Conservation (phyloP, 768 basidiomycete species). For the Multifurca ochricompacta region DNA sequence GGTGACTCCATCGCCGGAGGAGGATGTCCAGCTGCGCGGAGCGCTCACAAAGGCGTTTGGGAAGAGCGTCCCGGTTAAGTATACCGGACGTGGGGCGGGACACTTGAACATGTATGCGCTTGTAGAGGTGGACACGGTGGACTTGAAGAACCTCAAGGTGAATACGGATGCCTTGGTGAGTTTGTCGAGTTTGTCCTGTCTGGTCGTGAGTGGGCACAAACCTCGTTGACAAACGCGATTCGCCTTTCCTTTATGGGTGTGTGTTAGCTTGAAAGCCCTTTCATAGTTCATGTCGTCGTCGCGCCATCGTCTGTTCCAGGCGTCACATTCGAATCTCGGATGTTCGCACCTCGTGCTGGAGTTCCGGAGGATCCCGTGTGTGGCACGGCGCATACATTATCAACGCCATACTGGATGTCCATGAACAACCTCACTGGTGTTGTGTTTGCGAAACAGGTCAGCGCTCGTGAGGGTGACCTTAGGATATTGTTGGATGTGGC, state of each 20-base stretch:
- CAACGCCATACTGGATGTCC: constrained; percentile 27
- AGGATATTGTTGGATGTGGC: background rate
- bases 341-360: constrained; percentile 24
- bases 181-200: too few species aligned
- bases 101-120: constrained; percentile 18
- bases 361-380: constrained; percentile 29
- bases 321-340: constrained; percentile 25
- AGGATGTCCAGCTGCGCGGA: constrained; percentile 8
- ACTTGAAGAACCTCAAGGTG: constrained; percentile 20
- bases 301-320: constrained; percentile 8
- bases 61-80: constrained; percentile 2
- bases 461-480: constrained; percentile 13
- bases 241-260: too few species aligned
- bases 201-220: background rate
- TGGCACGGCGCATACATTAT: constrained; percentile 26
- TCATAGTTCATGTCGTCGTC: constrained; percentile 13
- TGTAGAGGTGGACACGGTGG: constrained; percentile 22
- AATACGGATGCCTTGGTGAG: constrained; percentile 22
- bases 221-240: background rate
- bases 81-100: constrained; percentile 2
- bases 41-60: constrained; percentile 6
- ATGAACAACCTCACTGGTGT: background rate
- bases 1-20: background rate
- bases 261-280: constrained; percentile 6
- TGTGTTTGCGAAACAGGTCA: constrained; percentile 14